Base-by-base conservation (phyloP, 768 basidiomycete species). In the Cyclocybe aegerita region DNA sequence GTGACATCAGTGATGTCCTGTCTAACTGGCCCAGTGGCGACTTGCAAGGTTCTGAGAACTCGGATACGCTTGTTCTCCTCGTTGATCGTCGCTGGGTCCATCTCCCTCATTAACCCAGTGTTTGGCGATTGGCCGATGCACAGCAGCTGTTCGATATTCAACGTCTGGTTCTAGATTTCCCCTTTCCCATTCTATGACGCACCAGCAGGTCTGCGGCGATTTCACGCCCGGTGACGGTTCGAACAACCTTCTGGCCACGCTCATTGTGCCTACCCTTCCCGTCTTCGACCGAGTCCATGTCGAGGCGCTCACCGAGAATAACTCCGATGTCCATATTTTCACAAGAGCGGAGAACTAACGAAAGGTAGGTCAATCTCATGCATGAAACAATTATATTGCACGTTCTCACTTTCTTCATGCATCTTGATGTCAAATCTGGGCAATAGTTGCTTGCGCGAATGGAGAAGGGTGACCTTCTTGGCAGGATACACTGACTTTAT, bases 41-140 rank as follows among this genome's bases (percentile, higher is more conserved):
- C 62, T 57, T 82, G 82, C 74, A 85, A 70, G 1, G 79, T 80
- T 7, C 72, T 70, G 23, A 75, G 59, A 16, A 85, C 82, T 36
- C 68, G 70, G 9, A 73, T 69, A 47, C 79, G 68, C 12, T 67
- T 64, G 39, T 60, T 78, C 9, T 60, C 53, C 0, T 68, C 60
- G 15, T 75, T 68, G 9, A 82, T 68, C 0, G 74, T 70, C 10
- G 56, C 49, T 2, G 70, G 61, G 58, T 80, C 75, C 67, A 80
- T 70, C 1, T 57, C 58, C 16, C 56, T 60, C 1, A 86, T 64
- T 33, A 85, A 56, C 1, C 56, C 60, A 0, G 82, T 81, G 59
- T 85, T 84, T 12, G 82, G 82, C 6, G 58, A 65, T 62, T 85
- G 84, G 7, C 84, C 84, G 0, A 82, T 84, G 55, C 83, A 84